phyloP scores from a whole-genome alignment of 2,329 filamentous ascomycete species.

The Ceratocystis huliohia region DNA sequence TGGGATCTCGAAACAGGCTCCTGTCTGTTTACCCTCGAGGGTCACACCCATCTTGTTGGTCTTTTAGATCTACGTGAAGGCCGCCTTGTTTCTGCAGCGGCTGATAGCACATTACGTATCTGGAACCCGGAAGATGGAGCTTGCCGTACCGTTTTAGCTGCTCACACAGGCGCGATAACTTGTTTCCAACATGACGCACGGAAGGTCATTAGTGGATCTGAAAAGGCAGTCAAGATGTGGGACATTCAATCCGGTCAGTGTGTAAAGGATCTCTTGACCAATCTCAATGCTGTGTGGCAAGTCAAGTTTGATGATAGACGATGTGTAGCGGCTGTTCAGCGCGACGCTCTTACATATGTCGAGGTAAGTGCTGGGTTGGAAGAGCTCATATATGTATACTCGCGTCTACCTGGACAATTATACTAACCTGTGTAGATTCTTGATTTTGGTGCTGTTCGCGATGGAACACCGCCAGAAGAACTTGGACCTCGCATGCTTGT shows the following conservation, averaged over 20 bases:
- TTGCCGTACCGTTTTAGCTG: slow-evolving; percentile 79
- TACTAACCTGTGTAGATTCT: slow-evolving; percentile 55
- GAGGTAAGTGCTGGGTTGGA: slow-evolving; percentile 51
- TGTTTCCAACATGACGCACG: slow-evolving; percentile 96
- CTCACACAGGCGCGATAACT: slow-evolving; percentile 93
- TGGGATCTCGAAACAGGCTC: slow-evolving; percentile 85
- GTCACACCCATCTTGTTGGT: slow-evolving; percentile 83
- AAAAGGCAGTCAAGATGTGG: slow-evolving; percentile 98
- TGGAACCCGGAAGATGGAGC: slow-evolving; percentile 92
- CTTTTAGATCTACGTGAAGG: slow-evolving; percentile 81
- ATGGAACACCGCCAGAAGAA: slow-evolving; percentile 65
- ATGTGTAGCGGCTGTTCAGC: slow-evolving; percentile 92
- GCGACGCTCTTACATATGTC: slow-evolving; percentile 84
- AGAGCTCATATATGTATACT: slow-evolving; percentile 13
- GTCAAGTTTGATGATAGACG: slow-evolving; percentile 92
- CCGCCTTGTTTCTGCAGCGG: slow-evolving; percentile 83
- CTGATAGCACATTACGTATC: slow-evolving; percentile 86
- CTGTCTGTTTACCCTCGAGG: slow-evolving; percentile 80
- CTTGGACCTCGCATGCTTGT: slow-evolving; percentile 67
- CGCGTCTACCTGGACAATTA: slow-evolving; percentile 24
- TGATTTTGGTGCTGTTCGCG: slow-evolving; percentile 87
- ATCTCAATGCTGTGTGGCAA: slow-evolving; percentile 96
- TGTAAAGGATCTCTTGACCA: slow-evolving; percentile 81
- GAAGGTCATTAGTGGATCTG: slow-evolving; percentile 92
- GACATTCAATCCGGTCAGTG: slow-evolving; percentile 86